phyloP scores from a whole-genome alignment of 176 grass and related monocot genomes.

The Bromus sterilis region DNA sequence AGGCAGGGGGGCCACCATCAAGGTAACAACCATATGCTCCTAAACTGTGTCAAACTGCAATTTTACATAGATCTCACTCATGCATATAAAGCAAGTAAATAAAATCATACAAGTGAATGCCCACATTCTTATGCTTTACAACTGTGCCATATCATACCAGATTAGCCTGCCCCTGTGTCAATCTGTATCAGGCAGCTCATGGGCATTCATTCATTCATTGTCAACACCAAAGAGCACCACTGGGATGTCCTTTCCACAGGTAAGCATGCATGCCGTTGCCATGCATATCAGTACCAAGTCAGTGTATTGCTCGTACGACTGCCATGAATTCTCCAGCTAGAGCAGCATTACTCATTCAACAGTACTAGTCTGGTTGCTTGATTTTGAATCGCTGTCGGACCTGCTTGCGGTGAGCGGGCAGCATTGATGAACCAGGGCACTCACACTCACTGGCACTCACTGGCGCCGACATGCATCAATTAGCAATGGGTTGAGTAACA shows the following conservation, averaged over 20 bases:
- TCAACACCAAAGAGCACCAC: not conserved
- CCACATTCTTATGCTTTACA: not conserved
- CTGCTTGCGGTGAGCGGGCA: slow-evolving; percentile 7
- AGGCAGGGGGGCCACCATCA: not conserved
- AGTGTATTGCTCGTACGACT: not conserved
- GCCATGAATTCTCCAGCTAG: slow-evolving; percentile 32
- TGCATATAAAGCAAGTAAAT: not conserved
- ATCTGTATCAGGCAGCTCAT: not conserved
- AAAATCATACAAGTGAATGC: not conserved
- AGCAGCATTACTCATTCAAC: slow-evolving; percentile 7
- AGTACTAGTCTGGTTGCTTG: slow-evolving; percentile 17
- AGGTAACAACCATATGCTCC: not conserved
- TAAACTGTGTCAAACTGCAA: not conserved
- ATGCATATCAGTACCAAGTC: not conserved
- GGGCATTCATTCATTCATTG: not conserved
- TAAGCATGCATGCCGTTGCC: slow-evolving; percentile 6
- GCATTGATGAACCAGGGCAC: not conserved
- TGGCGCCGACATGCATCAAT: not conserved
- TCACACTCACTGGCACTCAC: not conserved
- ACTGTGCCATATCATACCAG: not conserved
- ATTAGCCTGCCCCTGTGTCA: not conserved
- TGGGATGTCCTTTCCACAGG: slow-evolving; percentile 2
- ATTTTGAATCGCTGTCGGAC: slow-evolving; percentile 13
- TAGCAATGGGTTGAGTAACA: not conserved
- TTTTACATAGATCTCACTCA: not conserved